Conservation (phyloP, 768 basidiomycete species). For the Termitomyces sp. region DNA sequence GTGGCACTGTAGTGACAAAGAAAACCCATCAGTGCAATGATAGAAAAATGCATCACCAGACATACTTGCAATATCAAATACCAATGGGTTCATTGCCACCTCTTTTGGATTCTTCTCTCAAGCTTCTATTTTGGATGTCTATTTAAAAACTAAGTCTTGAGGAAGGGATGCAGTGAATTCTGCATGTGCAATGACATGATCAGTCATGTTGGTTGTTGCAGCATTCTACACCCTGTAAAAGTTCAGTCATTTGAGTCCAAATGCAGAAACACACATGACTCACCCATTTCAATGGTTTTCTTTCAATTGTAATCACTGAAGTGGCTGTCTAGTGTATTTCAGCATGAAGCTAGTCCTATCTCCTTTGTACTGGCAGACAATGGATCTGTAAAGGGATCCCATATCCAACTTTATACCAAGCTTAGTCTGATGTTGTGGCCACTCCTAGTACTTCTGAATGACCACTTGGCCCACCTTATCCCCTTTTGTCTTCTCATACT, state of each 20-base stretch:
- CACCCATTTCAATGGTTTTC: not conserved
- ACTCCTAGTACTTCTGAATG: no score
- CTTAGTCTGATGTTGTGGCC: no score
- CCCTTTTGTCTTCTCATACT: no score
- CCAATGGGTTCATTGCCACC: slow-evolving; percentile 1
- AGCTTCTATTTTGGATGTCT: slow-evolving; percentile 1
- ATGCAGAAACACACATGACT: not conserved
- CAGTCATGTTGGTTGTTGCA: not conserved
- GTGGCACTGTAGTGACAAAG: not conserved
- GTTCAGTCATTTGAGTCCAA: not conserved
- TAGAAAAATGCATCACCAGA: not conserved
- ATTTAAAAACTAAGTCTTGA: not conserved
- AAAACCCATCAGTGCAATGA: not conserved
- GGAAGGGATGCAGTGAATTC: not conserved
- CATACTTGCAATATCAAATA: slow-evolving; percentile 1
- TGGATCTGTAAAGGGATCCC: no score
- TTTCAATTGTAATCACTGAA: not conserved
- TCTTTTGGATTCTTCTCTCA: slow-evolving; percentile 8
- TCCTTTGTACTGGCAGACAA: no score
- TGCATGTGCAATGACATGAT: not conserved
- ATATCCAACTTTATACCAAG: no score
- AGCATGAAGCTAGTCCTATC: no score
- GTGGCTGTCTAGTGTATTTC: no score
- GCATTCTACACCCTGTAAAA: slow-evolving; percentile 5
- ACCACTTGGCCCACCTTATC: no score